Conservation (phyloP, 2,329 filamentous ascomycete species). For the Cylindrodendrum hubeiense region DNA sequence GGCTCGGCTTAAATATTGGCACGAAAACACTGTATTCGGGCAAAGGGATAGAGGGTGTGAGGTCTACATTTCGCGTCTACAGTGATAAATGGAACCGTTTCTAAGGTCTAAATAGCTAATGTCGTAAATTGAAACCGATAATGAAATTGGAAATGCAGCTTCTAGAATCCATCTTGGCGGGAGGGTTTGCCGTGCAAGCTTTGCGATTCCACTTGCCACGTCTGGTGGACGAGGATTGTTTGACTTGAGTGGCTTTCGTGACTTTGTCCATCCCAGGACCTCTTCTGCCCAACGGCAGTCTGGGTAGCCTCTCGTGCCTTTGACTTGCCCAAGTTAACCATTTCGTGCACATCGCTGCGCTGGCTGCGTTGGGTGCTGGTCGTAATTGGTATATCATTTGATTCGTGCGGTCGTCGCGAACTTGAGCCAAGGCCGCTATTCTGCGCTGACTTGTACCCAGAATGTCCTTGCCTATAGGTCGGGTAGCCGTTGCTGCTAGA, state of each 20-base stretch:
- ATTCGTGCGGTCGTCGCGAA: conserved; percentile 18
- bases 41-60: background rate
- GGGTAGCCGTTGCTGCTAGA: conserved; percentile 29
- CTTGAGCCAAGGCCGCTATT: conserved; percentile 28
- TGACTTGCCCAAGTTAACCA: conserved; percentile 24
- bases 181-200: conserved; percentile 21
- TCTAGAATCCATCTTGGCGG: background rate
- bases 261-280: conserved; percentile 37
- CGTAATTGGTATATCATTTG: conserved; percentile 6
- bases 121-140: background rate
- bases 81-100: background rate
- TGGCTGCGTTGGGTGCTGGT: conserved; percentile 24
- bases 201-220: conserved; percentile 46
- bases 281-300: conserved; percentile 12
- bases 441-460: conserved; percentile 36
- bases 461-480: conserved; percentile 30
- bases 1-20: no score
- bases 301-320: background rate
- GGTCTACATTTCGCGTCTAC: background rate
- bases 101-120: background rate
- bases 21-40: no score
- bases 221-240: conserved; percentile 46
- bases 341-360: conserved; percentile 30
- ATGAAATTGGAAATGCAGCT: no score
- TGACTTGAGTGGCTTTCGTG: conserved; percentile 44